Evolutionary conservation across 2,329 filamentous ascomycete genomes (phyloP), one percentile per base, ranked within the genome.

Genomic region (Parafenestella ontariensis): DNA sequence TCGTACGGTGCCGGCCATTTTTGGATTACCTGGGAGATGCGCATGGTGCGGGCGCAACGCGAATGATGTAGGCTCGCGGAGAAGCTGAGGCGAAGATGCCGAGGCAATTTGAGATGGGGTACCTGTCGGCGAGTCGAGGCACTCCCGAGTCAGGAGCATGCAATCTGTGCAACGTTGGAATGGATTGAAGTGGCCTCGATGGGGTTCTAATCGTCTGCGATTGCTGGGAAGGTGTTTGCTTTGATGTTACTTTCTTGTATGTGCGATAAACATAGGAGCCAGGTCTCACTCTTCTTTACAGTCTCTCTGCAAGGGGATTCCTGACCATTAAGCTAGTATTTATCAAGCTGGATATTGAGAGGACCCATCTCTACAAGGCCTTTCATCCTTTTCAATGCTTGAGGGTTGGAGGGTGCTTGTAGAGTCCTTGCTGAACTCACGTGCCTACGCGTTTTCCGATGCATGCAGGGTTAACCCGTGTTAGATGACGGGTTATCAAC

Each of bases 1-100:
- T 74, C 95, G 88, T 54, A 99, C 88, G 60, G 83, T 83, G 67
- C 94, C 94, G 48, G 95, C 94, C 94, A 97, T 89, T 57, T 47
- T 75, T 62, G 54, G 39, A 52, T 59, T 46, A 42, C 59, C 41
- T 53, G 48, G 41, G 43, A 40, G 45, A 28, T 57, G 54, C 46
- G 52, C 65, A 61, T 66, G 52, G 51, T 45, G 43, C 39, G 51
- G 52, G 48, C 47, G 51, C 44, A 40, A 48, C 44, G 43, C 39
- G 48, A 42, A 29, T 57, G 42, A 61, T 55, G 56, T 63, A 63
- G 48, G 44, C 33, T 43, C 37, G 52, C 54, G 60, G 60, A 50
- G 53, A 49, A 57, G 50, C 49, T 46, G 20, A 37, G 7, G 46
- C 50, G 47, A 40, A 58, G 46, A 48, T 59, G 37, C 51, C 50